Base-by-base conservation (phyloP, 139 green algal genomes). In the Gonium pectorale region DNA sequence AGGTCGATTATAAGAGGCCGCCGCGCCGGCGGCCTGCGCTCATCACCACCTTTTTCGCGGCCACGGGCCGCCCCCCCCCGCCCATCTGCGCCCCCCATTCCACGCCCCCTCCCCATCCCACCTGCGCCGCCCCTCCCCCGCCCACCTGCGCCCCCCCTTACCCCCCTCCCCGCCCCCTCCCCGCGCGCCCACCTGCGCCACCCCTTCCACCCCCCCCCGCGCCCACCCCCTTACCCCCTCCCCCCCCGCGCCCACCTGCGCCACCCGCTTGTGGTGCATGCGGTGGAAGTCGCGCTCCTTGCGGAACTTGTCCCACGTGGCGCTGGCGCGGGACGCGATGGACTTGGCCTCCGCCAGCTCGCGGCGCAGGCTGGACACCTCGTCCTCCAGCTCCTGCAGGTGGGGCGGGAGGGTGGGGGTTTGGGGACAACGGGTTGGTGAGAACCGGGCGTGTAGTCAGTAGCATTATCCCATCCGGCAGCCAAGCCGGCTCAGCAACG, bases 251-350 rank as follows among this genome's bases (percentile, higher is more conserved):
- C 96, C 94, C 80, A 96, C 94, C 83, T 98, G 95, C 38, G 88
- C 89, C 68, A 98, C 92, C 22, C 95, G 91, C 89, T 96, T 97
- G 92, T 98, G 94, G 79, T 98, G 95, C 94, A 98, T 96, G 52
- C 94, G 88, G 75, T 98, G 95, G 75, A 97, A 96, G 86, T 98
- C 95, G 0, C 95, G 90, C 93, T 98, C 95, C 82, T 97, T 97
- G 33, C 92, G 81, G 81, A 98, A 96, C 63, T 81, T 91, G 80
- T 93, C 89, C 89, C 91, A 94, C 0, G 90, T 94, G 35, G 88
- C 68, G 33, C 80, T 90, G 31, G 90, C 90, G 27, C 85, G 85
- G 0, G 52, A 44, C 24, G 90, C 90, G 27, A 94, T 86, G 26
- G 41, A 81, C 26, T 86, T 81, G 11, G 91, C 91, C 51, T 90